phyloP scores from a whole-genome alignment of 2,329 filamentous ascomycete genomes.

The Verticillium alfalfae region DNA sequence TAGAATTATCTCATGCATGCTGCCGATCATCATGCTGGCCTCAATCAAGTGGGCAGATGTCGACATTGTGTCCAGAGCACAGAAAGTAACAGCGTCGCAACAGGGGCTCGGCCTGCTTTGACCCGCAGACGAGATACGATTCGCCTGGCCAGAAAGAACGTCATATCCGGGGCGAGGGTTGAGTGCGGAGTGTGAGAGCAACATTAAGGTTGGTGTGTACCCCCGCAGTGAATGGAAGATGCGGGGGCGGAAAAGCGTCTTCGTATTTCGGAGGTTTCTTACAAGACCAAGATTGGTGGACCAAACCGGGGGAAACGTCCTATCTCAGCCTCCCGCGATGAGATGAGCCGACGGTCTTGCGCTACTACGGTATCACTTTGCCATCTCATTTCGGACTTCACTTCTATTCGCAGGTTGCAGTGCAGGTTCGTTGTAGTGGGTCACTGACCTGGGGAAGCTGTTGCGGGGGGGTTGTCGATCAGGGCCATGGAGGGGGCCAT shows the following conservation, averaged over 20 bases:
- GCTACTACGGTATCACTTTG: background rate
- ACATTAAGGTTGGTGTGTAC: background rate
- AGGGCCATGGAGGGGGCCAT: no score
- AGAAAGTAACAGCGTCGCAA: no score
- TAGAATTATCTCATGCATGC: no score
- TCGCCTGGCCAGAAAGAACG: background rate
- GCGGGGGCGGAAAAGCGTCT: background rate
- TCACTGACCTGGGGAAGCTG: no score
- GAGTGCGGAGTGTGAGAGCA: background rate
- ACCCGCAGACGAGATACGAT: background rate
- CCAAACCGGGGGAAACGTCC: background rate
- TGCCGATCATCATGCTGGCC: no score
- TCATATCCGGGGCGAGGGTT: background rate
- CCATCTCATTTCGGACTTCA: background rate
- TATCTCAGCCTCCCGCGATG: background rate
- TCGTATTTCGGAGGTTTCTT: background rate
- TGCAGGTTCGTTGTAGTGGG: background rate
- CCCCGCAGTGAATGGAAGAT: background rate
- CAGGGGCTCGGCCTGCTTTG: background rate
- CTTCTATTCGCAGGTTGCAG: background rate
- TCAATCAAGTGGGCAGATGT: no score
- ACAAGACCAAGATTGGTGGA: background rate
- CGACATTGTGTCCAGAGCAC: no score
- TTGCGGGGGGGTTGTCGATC: no score
- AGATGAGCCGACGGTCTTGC: background rate